Evolutionary conservation across 208 protist species (phyloP).

Genomic region (Acanthamoeba lenticulata): DNA sequence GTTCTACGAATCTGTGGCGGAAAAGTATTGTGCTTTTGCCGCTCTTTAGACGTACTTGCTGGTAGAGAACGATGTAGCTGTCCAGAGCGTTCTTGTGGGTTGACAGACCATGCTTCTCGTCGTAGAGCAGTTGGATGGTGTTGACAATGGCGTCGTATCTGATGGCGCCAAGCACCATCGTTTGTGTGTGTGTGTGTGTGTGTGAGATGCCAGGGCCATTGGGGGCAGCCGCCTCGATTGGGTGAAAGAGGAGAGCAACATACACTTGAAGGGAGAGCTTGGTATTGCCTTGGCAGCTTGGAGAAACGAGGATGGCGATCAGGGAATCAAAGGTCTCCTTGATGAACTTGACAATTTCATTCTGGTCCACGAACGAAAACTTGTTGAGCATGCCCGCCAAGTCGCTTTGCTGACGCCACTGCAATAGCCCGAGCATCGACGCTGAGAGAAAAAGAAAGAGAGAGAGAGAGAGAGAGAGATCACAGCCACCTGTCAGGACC

Average conservation of each 20-base stretch:
- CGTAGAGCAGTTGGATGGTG: slow-evolving; percentile 50
- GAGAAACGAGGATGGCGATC: slow-evolving; percentile 60
- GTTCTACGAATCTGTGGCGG: no score
- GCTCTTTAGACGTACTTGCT: background rate
- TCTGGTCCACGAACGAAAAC: slow-evolving; percentile 60
- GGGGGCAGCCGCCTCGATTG: no score
- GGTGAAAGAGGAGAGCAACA: no score
- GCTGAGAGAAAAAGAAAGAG: background rate
- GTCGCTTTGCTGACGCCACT: slow-evolving; percentile 53
- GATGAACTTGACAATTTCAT: slow-evolving; percentile 60
- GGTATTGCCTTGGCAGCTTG: slow-evolving; percentile 56
- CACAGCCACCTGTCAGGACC: no score
- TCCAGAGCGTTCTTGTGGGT: slow-evolving; percentile 13
- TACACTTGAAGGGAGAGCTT: slow-evolving; percentile 63
- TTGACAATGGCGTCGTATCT: slow-evolving; percentile 59
- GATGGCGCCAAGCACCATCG: background rate
- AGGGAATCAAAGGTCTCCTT: slow-evolving; percentile 60
- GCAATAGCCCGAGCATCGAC: slow-evolving; percentile 62
- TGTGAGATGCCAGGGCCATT: no score
- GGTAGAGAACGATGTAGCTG: slow-evolving; percentile 35
- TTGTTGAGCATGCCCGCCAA: slow-evolving; percentile 63
- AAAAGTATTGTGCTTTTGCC: no score
- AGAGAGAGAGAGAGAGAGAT: no score
- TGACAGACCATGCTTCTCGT: slow-evolving; percentile 56
- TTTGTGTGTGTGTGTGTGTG: background rate